Conservation (phyloP, 2,329 filamentous ascomycete species). For the Aspergillus amoenus region DNA sequence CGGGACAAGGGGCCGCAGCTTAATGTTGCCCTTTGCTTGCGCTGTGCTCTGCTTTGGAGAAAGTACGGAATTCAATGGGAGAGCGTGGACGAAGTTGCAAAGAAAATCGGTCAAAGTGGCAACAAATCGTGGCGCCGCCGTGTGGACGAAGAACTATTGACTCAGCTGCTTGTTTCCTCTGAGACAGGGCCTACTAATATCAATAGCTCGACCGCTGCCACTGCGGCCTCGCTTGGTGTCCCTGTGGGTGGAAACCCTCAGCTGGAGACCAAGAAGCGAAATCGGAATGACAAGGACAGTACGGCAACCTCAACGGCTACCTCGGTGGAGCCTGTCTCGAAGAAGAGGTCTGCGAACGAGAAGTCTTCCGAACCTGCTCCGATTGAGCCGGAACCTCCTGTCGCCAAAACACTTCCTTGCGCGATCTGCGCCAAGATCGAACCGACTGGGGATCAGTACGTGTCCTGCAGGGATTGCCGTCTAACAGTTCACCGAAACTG, state of each 20-base stretch:
- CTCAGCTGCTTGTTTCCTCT: constrained; percentile 46
- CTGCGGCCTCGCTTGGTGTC: constrained; percentile 45
- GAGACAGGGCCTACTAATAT: constrained; percentile 44
- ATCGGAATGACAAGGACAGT: constrained; percentile 54
- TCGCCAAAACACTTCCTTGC: constrained; percentile 76
- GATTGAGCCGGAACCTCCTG: constrained; percentile 74
- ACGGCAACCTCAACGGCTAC: constrained; percentile 47
- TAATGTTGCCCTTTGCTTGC: constrained; percentile 79
- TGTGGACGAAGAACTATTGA: constrained; percentile 80
- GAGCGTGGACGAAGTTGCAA: constrained; percentile 84
- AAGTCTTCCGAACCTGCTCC: constrained; percentile 58
- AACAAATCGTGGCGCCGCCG: constrained; percentile 83
- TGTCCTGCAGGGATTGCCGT: constrained; percentile 83
- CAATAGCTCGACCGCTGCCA: constrained; percentile 42
- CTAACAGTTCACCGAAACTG: constrained; percentile 89
- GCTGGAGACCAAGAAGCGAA: constrained; percentile 61
- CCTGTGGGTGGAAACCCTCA: constrained; percentile 36
- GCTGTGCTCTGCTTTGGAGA: constrained; percentile 91
- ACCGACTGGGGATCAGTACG: constrained; percentile 66
- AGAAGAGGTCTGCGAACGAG: constrained; percentile 61
- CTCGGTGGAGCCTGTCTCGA: constrained; percentile 52
- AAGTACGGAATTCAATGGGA: constrained; percentile 97
- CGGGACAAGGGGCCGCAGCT: constrained; percentile 77
- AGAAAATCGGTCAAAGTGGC: constrained; percentile 77
- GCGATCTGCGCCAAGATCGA: constrained; percentile 78